Evolutionary conservation across 2,329 filamentous ascomycete genomes (phyloP), one percentile per base, ranked within the genome.

Genomic region (Neofusicoccum parvum): DNA sequence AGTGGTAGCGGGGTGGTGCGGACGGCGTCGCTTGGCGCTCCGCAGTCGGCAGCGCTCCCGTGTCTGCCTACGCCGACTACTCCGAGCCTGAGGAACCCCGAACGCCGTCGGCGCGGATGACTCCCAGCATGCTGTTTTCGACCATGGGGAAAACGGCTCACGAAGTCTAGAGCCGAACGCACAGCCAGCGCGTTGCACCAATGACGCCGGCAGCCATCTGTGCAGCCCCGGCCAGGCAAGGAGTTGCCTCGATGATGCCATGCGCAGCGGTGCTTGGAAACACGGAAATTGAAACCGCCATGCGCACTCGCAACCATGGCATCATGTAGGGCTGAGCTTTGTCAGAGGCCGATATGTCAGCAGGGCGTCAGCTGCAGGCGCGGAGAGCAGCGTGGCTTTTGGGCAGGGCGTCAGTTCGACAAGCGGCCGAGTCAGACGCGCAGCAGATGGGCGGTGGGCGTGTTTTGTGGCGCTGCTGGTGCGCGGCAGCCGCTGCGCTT

Each of bases 1-100:
- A 56, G 51, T 14, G 51, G 51, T n/a, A 56, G 51, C 51, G 51
- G 51, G 51, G 51, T 41, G 51, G 41, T 20, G 51, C 51, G 51
- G 41, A 56, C 51, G 51, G 54, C 20, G 37, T 5, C 20, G 37
- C 51, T 56, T 43, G 51, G 51, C 54, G 39, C 54, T 45, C 54
- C 54, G 54, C 54, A 36, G 27, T 58, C 54, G 54, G 54, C 54
- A 46, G n/a, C 11, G 37, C 9, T 23, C 23, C 51, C 51, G 54
- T 27, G 20, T 37, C 37, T 17, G 37, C 39, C 51, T 23, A 56
- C 51, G 23, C 34, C 36, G 51, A 46, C 43, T 32, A 46, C 12
- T 36, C 27, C 27, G 11, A 34, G 27, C 27, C 27, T 32, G 27
- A 32, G 27, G 27, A 32, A 51, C 20, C 5, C 49, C 53, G 37